These are phyloP conservation scores for Phialophora tarda DNA, from an alignment of 2,329 filamentous ascomycete species.

Conservation along the genomic window DNA sequence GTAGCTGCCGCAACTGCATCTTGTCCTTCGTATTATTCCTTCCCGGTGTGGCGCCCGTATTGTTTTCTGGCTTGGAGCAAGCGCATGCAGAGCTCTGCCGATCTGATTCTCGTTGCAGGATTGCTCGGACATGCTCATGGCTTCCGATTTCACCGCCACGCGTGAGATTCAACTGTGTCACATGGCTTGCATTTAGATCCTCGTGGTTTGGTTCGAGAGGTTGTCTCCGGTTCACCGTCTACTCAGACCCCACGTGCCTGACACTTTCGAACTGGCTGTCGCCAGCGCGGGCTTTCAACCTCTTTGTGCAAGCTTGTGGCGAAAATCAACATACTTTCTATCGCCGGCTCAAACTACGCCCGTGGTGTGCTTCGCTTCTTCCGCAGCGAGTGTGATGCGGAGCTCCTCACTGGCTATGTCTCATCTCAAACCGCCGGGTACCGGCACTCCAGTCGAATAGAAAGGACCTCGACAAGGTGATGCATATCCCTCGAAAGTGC, in stretches of 20 bases:
- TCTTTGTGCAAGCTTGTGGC: slow-evolving; percentile 6
- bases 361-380: slow-evolving; percentile 4
- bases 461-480: background rate
- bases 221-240: slow-evolving; percentile 19
- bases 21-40: slow-evolving; percentile 14
- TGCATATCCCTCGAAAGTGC: slow-evolving; percentile 8
- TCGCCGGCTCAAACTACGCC: background rate
- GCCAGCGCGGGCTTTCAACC: background rate
- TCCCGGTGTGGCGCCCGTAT: slow-evolving; percentile 24
- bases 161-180: slow-evolving; percentile 1
- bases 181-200: slow-evolving; percentile 5
- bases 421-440: slow-evolving; percentile 6
- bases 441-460: slow-evolving; percentile 7
- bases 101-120: background rate
- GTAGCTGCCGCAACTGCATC: slow-evolving; percentile 19
- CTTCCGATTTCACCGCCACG: slow-evolving; percentile 8
- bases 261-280: background rate
- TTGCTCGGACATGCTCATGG: background rate
- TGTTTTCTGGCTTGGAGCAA: slow-evolving; percentile 14
- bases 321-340: slow-evolving; percentile 1
- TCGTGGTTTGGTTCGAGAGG: background rate
- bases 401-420: slow-evolving; percentile 16
- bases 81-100: background rate
- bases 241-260: slow-evolving; percentile 20
- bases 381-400: background rate